Evolutionary conservation across 2,329 filamentous ascomycete genomes (phyloP).

Genomic region (Colletotrichum neosansevieriae): DNA sequence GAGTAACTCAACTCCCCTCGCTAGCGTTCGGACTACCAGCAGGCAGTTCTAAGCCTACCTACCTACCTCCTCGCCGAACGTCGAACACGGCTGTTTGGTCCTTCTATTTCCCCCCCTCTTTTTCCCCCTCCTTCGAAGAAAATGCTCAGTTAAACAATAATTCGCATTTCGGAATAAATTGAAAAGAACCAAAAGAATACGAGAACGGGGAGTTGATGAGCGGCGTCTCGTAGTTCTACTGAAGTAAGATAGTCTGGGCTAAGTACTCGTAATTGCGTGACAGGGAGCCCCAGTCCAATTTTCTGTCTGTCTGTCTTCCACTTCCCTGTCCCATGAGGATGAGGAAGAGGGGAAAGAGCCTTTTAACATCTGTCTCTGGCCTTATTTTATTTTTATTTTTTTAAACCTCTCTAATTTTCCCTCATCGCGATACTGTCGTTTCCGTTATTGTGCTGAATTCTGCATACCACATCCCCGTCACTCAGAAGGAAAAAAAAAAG

Average conservation of each 20-base stretch:
- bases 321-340: conserved; percentile 5
- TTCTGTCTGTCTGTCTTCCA: conserved; percentile 17
- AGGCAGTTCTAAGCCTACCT: not conserved
- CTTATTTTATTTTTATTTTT: not conserved
- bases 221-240: no score
- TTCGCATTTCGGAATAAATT: no score
- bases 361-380: conserved; percentile 1
- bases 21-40: not conserved
- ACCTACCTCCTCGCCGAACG: no score
- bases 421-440: conserved; percentile 4
- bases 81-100: no score
- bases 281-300: not conserved
- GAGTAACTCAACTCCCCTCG: not conserved
- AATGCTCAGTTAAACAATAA: no score
- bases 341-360: not conserved
- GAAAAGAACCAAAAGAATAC: no score
- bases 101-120: no score
- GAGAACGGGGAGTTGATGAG: no score
- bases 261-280: not conserved
- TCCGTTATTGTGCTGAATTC: not conserved
- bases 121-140: no score
- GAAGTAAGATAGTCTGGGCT: no score
- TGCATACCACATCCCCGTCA: not conserved
- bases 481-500: not conserved
- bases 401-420: not conserved